Percentiles rank a stretch among this genome's conserved stretches.
Evolutionary conservation across 2,329 filamentous ascomycete genomes (phyloP).

Genomic region (Eutypella sp.): DNA sequence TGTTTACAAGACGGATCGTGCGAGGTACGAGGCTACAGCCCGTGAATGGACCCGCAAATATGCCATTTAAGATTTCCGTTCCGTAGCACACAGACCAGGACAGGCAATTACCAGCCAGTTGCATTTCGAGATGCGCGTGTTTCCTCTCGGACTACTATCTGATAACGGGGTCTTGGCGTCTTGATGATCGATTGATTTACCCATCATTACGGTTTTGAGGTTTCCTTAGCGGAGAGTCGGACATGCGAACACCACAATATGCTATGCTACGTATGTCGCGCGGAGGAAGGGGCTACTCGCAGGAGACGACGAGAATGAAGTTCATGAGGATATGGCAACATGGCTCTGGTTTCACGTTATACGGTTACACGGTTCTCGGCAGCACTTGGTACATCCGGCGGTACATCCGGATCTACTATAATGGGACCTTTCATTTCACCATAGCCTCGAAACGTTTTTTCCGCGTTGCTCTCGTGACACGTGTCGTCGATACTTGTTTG

Average conservation of each 20-base stretch:
- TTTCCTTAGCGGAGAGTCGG: conserved; percentile 7
- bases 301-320: conserved; percentile 9
- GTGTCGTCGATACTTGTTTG: background rate
- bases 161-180: conserved; percentile 20
- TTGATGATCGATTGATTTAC: conserved; percentile 17
- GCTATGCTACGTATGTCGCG: conserved; percentile 10
- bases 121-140: background rate
- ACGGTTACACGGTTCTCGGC: background rate
- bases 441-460: background rate
- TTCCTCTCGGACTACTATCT: conserved; percentile 11
- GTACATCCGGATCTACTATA: background rate
- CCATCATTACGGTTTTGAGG: conserved; percentile 21
- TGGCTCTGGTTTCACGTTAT: background rate
- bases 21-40: conserved; percentile 92
- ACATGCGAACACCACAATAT: too few relatives aligned
- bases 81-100: background rate
- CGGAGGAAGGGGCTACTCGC: background rate
- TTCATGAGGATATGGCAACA: background rate
- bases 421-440: background rate
- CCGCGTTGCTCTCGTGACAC: background rate
- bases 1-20: conserved; percentile 98
- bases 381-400: background rate
- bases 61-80: conserved; percentile 63
- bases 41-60: conserved; percentile 99
- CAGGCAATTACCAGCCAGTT: background rate